phyloP scores from a whole-genome alignment of 2,329 filamentous ascomycete genomes.

The Xylaria sp. region DNA sequence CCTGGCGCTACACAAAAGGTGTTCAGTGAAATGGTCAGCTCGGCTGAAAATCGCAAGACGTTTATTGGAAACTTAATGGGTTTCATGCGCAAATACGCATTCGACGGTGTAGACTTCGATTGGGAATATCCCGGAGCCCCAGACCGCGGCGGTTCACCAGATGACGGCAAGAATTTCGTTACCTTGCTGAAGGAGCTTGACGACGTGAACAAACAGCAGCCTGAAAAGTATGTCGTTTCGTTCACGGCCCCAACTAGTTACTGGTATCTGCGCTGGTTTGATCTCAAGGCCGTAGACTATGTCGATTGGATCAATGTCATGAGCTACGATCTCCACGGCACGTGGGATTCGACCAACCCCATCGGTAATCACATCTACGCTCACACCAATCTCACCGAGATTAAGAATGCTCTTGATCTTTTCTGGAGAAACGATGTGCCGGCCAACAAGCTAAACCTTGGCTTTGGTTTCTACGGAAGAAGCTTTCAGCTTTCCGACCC shows the following conservation, averaged over 20 bases:
- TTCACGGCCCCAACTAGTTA: conserved; percentile 41
- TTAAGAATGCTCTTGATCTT: conserved; percentile 1
- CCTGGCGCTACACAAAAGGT: conserved; percentile 48
- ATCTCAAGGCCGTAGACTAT: conserved; percentile 37
- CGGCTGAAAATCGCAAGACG: conserved; percentile 19
- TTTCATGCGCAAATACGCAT: conserved; percentile 43
- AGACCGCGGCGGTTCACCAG: conserved; percentile 41
- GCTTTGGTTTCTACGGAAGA: conserved; percentile 10
- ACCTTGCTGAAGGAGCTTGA: conserved; percentile 57
- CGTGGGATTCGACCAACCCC: conserved; percentile 9
- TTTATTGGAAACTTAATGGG: conserved; percentile 42
- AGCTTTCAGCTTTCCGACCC: conserved; percentile 5
- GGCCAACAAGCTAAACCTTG: neutral
- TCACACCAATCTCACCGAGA: conserved; percentile 18
- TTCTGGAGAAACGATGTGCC: conserved; percentile 6
- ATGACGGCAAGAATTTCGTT: conserved; percentile 42
- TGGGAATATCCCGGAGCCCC: conserved; percentile 42
- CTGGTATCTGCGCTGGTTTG: conserved; percentile 48
- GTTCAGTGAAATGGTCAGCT: conserved; percentile 44
- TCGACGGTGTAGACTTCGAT: conserved; percentile 47
- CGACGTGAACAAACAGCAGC: conserved; percentile 14
- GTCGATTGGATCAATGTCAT: conserved; percentile 15
- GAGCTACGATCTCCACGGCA: conserved; percentile 14
- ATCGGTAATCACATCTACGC: neutral
- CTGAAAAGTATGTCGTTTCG: conserved; percentile 24